phyloP scores from a whole-genome alignment of 2,329 filamentous ascomycete species.

The Metarhizium humberi region DNA sequence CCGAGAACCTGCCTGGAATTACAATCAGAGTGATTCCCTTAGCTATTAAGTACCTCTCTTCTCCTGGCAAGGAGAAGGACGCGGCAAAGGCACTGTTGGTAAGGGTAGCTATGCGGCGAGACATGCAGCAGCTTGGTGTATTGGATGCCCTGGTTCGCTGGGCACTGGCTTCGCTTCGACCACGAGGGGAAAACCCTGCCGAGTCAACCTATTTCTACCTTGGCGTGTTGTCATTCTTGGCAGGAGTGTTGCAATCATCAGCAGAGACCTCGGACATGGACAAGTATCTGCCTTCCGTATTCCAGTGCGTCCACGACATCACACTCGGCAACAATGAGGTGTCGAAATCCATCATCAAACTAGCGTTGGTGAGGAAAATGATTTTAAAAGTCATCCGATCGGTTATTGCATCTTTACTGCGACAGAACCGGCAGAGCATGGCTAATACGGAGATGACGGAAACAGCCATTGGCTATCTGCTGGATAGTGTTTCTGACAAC shows the following conservation, averaged over 20 bases:
- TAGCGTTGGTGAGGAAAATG: conserved; percentile 72
- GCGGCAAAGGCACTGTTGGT: conserved; percentile 79
- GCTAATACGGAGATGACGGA: conserved; percentile 54
- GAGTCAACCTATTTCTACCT: conserved; percentile 64
- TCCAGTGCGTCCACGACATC: conserved; percentile 52
- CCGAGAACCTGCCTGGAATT: conserved; percentile 56
- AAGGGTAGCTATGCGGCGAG: conserved; percentile 68
- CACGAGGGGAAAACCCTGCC: conserved; percentile 23
- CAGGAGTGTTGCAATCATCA: conserved; percentile 60
- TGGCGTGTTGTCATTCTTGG: conserved; percentile 70
- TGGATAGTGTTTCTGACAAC: conserved; percentile 72
- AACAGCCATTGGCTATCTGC: conserved; percentile 69
- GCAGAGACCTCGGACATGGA: conserved; percentile 68
- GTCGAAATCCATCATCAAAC: conserved; percentile 50
- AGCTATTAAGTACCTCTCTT: conserved; percentile 60
- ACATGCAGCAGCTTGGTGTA: conserved; percentile 76
- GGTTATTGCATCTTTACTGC: conserved; percentile 57
- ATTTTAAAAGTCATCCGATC: conserved; percentile 79
- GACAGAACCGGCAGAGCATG: conserved; percentile 34
- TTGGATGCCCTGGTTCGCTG: conserved; percentile 60
- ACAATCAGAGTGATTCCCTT: conserved; percentile 61
- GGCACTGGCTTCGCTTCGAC: conserved; percentile 54
- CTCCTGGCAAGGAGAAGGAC: conserved; percentile 78
- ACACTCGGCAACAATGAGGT: conserved; percentile 38
- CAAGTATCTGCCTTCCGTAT: conserved; percentile 55